These are phyloP conservation scores for Trichoderma atroviride DNA, from an alignment of 2,329 filamentous ascomycete genomes.

Conservation along the genomic window DNA sequence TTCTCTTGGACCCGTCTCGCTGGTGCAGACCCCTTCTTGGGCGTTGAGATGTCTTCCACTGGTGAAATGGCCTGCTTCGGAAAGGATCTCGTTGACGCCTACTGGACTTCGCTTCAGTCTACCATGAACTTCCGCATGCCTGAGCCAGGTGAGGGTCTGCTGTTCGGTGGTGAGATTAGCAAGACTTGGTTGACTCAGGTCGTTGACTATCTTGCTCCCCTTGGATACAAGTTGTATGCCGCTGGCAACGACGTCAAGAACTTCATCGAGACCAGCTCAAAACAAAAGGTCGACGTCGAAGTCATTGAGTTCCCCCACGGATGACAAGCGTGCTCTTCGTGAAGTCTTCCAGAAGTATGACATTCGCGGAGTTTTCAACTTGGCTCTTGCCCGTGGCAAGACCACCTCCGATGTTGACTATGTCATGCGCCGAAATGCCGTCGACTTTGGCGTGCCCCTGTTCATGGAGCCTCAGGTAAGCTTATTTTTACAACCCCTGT, in stretches of 20 bases:
- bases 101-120: conserved; percentile 95
- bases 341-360: conserved; percentile 97
- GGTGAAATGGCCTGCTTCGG: conserved; percentile 99
- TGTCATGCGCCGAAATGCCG: conserved; percentile 96
- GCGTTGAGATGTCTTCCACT: conserved; percentile 95
- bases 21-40: conserved; percentile 94
- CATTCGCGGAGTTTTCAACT: conserved; percentile 93
- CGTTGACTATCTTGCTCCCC: conserved; percentile 82
- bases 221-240: conserved; percentile 93
- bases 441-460: conserved; percentile 95
- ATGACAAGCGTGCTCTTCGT: conserved; percentile 91
- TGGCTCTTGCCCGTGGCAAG: conserved; percentile 81
- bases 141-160: conserved; percentile 89
- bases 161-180: conserved; percentile 83
- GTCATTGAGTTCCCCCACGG: conserved; percentile 96
- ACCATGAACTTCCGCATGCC: conserved; percentile 99
- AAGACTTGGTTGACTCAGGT: conserved; percentile 75
- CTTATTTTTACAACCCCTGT: background rate
- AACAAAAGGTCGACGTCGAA: conserved; percentile 72
- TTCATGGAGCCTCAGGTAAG: conserved; percentile 98
- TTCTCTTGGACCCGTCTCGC: conserved; percentile 99
- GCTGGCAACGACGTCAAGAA: conserved; percentile 80
- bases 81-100: conserved; percentile 91
- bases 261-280: conserved; percentile 73
- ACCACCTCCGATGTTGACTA: conserved; percentile 91